These are phyloP conservation scores for Backusella parvicylindrica DNA, from an alignment of 192 early-diverging fungal species.

Conservation along the genomic window DNA sequence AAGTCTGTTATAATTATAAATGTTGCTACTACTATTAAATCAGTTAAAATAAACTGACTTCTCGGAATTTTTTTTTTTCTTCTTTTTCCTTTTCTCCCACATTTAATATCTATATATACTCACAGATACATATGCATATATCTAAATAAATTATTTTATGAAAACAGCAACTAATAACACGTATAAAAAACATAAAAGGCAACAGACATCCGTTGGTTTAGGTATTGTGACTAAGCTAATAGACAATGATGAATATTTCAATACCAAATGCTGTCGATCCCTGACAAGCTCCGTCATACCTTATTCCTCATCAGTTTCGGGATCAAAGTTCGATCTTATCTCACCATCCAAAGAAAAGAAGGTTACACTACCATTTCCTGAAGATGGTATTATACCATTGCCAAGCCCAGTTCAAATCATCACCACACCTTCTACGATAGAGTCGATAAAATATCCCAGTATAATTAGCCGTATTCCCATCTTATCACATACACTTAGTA, in stretches of 20 bases:
- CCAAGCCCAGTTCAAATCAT: slow-evolving; percentile 16
- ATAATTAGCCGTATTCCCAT: slow-evolving; percentile 19
- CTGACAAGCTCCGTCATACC: neutral
- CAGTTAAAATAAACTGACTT: neutral
- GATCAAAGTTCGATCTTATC: neutral
- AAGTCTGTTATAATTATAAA: neutral
- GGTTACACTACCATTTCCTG: neutral
- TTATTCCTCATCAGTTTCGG: neutral
- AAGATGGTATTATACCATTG: slow-evolving; percentile 26
- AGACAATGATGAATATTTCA: neutral
- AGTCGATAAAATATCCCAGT: neutral
- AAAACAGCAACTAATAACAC: neutral
- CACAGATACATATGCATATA: neutral
- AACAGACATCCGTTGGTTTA: slow-evolving; percentile 17
- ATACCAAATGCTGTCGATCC: neutral
- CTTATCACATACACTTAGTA: slow-evolving; percentile 21
- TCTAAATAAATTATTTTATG: neutral
- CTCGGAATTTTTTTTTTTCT: neutral
- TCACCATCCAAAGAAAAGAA: neutral
- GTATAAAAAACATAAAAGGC: neutral
- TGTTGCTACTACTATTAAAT: neutral
- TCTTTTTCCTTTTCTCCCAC: neutral
- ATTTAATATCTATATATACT: neutral
- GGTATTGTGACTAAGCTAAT: slow-evolving; percentile 14
- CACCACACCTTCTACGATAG: neutral